A percentile compares a stretch with the other conserved stretches of the same genome.
Evolutionary conservation across 2,329 filamentous ascomycete species (phyloP).

Genomic region (Curvularia hawaiiensis): DNA sequence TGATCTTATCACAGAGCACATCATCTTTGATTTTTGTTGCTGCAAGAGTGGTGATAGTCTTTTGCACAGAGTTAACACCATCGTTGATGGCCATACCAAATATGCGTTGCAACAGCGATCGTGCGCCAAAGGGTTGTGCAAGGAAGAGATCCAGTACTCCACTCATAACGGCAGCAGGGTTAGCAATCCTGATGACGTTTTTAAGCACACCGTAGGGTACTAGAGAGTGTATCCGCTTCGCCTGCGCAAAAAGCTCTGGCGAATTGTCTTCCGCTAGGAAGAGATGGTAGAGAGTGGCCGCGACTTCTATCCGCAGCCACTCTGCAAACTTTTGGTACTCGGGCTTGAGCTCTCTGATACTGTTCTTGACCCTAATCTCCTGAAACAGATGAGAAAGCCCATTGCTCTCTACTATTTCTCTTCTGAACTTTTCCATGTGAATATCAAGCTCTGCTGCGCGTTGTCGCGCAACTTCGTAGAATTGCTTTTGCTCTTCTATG

Average conservation of each 20-base stretch:
- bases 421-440: conserved; percentile 87
- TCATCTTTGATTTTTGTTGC: conserved; percentile 77
- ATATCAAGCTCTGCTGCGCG: conserved; percentile 92
- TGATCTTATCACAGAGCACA: conserved; percentile 79
- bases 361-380: conserved; percentile 89
- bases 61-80: conserved; percentile 84
- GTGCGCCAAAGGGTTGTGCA: conserved; percentile 89
- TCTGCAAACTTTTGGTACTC: conserved; percentile 99
- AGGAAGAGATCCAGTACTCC: conserved; percentile 92
- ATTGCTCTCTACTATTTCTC: conserved; percentile 74
- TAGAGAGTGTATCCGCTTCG: conserved; percentile 90
- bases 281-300: conserved; percentile 93
- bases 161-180: conserved; percentile 97
- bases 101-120: conserved; percentile 90
- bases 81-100: conserved; percentile 92
- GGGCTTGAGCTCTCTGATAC: conserved; percentile 84
- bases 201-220: conserved; percentile 93
- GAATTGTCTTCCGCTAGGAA: conserved; percentile 99
- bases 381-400: conserved; percentile 90
- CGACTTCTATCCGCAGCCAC: conserved; percentile 96
- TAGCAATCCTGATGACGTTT: conserved; percentile 95
- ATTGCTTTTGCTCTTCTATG: conserved; percentile 88
- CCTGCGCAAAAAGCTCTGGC: conserved; percentile 91
- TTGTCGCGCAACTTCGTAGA: conserved; percentile 93
- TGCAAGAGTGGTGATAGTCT: conserved; percentile 78